Evolutionary conservation across 2,329 filamentous ascomycete species (phyloP).

Genomic region (Pseudopyricularia cyperi): DNA sequence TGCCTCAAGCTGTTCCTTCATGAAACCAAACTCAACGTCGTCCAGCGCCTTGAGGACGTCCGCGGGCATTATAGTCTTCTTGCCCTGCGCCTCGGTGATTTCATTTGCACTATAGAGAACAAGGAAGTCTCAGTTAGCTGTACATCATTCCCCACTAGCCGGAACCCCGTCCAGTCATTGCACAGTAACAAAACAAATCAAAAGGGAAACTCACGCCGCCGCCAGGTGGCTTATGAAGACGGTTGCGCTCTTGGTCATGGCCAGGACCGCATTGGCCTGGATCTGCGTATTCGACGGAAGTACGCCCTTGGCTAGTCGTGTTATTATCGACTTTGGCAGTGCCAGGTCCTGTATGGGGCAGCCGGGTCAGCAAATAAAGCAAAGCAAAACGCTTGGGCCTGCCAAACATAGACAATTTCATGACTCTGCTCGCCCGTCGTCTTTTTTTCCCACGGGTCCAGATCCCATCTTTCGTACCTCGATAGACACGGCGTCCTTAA

Average conservation of each 20-base stretch:
- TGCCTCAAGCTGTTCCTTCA: slow-evolving; percentile 53
- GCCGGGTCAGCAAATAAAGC: neutral
- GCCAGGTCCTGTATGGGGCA: slow-evolving; percentile 47
- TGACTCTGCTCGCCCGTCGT: no score
- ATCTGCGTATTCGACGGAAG: slow-evolving; percentile 72
- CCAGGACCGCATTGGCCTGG: slow-evolving; percentile 68
- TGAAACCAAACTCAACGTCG: slow-evolving; percentile 66
- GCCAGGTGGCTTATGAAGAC: slow-evolving; percentile 75
- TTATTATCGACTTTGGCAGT: slow-evolving; percentile 71
- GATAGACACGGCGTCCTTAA: slow-evolving; percentile 31
- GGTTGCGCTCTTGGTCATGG: slow-evolving; percentile 69
- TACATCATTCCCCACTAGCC: no score
- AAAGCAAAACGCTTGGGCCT: neutral
- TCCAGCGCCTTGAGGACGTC: slow-evolving; percentile 68
- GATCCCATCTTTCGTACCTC: slow-evolving; percentile 28
- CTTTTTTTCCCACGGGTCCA: no score
- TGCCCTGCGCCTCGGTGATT: slow-evolving; percentile 49
- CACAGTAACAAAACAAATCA: no score
- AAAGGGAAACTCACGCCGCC: slow-evolving; percentile 44
- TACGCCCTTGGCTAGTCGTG: slow-evolving; percentile 66
- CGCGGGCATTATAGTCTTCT: slow-evolving; percentile 65
- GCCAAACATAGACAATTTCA: no score
- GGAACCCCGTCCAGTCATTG: no score
- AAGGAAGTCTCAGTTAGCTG: neutral
- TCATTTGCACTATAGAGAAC: slow-evolving; percentile 53